These are phyloP conservation scores for Dothideomycetes sp. DNA, from an alignment of 2,329 filamentous ascomycete species.

Conservation along the genomic window DNA sequence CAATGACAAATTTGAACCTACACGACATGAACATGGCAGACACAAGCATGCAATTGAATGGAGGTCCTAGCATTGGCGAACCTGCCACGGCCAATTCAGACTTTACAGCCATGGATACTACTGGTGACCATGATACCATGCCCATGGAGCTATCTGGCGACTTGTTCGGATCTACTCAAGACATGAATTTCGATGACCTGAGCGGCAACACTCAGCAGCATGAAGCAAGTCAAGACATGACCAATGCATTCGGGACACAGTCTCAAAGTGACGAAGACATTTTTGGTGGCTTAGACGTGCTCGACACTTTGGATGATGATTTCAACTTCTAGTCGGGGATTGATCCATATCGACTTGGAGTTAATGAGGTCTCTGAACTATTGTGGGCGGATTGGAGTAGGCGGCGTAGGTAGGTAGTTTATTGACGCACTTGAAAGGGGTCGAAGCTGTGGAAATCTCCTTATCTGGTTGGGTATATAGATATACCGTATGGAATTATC, in stretches of 20 bases:
- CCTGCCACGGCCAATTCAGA: not conserved
- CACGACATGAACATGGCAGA: slow-evolving; percentile 25
- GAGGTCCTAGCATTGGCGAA: not conserved
- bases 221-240: slow-evolving; percentile 20
- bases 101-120: slow-evolving; percentile 8
- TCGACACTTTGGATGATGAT: slow-evolving; percentile 24
- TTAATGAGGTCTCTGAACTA: too few relatives aligned
- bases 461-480: too few relatives aligned
- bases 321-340: slow-evolving; percentile 21
- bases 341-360: too few relatives aligned
- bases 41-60: slow-evolving; percentile 1
- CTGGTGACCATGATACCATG: slow-evolving; percentile 18
- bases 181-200: slow-evolving; percentile 22
- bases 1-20: slow-evolving; percentile 22
- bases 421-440: too few relatives aligned
- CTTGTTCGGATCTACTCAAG: slow-evolving; percentile 14
- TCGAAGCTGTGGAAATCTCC: too few relatives aligned
- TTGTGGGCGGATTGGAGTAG: too few relatives aligned
- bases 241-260: slow-evolving; percentile 20
- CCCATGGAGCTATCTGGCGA: slow-evolving; percentile 11
- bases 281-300: slow-evolving; percentile 32
- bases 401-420: too few relatives aligned
- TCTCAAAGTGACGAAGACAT: slow-evolving; percentile 32
- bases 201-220: slow-evolving; percentile 19
- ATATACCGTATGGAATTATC: too few relatives aligned